These are phyloP conservation scores for Malus sieversii DNA, from an alignment of 306 rosid species.

Conservation along the genomic window DNA sequence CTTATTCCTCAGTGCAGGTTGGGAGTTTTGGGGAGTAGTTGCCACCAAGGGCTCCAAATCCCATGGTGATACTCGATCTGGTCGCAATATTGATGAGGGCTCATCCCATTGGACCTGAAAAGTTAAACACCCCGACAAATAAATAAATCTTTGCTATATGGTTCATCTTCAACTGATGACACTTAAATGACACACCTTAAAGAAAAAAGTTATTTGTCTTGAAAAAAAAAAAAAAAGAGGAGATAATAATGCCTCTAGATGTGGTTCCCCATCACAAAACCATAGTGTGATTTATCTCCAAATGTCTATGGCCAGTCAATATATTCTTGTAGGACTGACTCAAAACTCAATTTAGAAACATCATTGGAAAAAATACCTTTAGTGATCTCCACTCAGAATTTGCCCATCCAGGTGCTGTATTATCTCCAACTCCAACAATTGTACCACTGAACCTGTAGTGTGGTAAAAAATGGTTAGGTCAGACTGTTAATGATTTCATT, in stretches of 20 bases:
- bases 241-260: background rate
- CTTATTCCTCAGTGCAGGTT: constrained; percentile 74
- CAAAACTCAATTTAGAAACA: background rate
- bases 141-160: too few species aligned
- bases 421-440: constrained; percentile 89
- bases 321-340: background rate
- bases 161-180: too few species aligned
- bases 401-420: constrained; percentile 62
- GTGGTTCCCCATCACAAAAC: background rate
- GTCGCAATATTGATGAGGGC: constrained; percentile 83
- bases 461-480: constrained; percentile 6
- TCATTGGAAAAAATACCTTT: constrained; percentile 40
- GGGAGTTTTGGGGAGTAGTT: constrained; percentile 53
- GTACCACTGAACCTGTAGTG: constrained; percentile 89
- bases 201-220: too few species aligned
- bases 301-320: background rate
- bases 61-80: constrained; percentile 95
- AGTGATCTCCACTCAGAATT: constrained; percentile 96
- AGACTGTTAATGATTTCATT: background rate
- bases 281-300: background rate
- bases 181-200: too few species aligned
- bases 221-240: background rate
- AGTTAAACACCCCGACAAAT: background rate
- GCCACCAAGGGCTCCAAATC: constrained; percentile 92
- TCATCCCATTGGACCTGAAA: constrained; percentile 99